These are phyloP conservation scores for Phaeosphaeriaceae sp. DNA, from an alignment of 2,329 filamentous ascomycete genomes.

Conservation along the genomic window DNA sequence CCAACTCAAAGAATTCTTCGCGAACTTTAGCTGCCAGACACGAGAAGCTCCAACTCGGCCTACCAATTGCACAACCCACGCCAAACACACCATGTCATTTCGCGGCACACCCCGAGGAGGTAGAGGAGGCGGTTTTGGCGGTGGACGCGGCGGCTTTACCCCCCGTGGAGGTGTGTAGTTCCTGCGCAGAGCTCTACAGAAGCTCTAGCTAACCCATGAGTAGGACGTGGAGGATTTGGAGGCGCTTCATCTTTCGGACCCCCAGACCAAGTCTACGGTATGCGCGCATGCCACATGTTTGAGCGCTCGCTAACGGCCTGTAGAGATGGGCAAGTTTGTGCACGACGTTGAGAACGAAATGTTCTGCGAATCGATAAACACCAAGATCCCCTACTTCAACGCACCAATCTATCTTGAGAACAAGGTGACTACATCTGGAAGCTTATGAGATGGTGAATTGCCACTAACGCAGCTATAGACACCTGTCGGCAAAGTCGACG, in stretches of 20 bases:
- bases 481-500: constrained; percentile 93
- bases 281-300: constrained; percentile 1
- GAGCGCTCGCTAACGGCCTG: constrained; percentile 33
- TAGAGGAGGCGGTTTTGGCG: constrained; percentile 55
- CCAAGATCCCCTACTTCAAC: constrained; percentile 98
- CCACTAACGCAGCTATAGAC: constrained; percentile 60
- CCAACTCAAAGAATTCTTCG: constrained; percentile 35
- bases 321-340: constrained; percentile 92
- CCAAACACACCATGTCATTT: constrained; percentile 64
- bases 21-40: constrained; percentile 33
- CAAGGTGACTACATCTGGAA: constrained; percentile 66
- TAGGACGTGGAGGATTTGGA: constrained; percentile 48
- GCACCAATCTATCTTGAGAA: constrained; percentile 99
- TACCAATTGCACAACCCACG: constrained; percentile 35
- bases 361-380: constrained; percentile 93
- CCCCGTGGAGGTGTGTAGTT: constrained; percentile 56
- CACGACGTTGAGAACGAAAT: constrained; percentile 98
- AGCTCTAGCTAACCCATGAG: constrained; percentile 37
- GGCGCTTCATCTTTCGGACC: constrained; percentile 50
- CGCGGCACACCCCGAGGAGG: constrained; percentile 54
- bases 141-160: constrained; percentile 59
- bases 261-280: constrained; percentile 53
- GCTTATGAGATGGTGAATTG: background rate
- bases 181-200: constrained; percentile 20
- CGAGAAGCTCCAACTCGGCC: constrained; percentile 22